Evolutionary conservation across 1,139 yeast genomes (phyloP).

Genomic region (Hansenula anomala): DNA sequence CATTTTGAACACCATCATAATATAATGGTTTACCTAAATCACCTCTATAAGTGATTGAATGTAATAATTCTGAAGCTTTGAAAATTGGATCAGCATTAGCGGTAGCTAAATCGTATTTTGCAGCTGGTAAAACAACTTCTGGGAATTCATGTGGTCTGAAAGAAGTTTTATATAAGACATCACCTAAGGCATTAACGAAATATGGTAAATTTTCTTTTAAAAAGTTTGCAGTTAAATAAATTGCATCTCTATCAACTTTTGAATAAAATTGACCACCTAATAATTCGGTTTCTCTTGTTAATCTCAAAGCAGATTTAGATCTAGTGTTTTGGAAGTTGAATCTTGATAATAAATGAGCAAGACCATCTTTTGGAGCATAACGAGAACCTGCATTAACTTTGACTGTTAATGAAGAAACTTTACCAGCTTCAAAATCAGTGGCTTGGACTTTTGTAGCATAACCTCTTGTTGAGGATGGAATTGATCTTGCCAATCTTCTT

Average conservation of each 20-base stretch:
- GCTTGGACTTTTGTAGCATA: constrained; percentile 39
- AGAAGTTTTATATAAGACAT: constrained; percentile 65
- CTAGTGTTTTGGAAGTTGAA: constrained; percentile 83
- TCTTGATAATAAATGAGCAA: constrained; percentile 80
- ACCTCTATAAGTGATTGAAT: constrained; percentile 75
- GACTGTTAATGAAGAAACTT: constrained; percentile 71
- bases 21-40: constrained; percentile 86
- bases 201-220: constrained; percentile 87
- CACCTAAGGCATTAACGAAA: constrained; percentile 83
- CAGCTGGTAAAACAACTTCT: constrained; percentile 81
- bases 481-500: constrained; percentile 20
- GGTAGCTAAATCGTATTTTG: constrained; percentile 48
- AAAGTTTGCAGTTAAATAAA: constrained; percentile 76
- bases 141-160: constrained; percentile 78
- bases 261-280: constrained; percentile 81
- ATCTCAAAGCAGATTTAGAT: constrained; percentile 83
- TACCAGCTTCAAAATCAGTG: constrained; percentile 37
- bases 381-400: constrained; percentile 88
- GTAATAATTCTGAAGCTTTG: constrained; percentile 74
- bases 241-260: constrained; percentile 74
- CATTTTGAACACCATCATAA: constrained; percentile 58
- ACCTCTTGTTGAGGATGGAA: constrained; percentile 23
- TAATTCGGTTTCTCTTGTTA: constrained; percentile 91
- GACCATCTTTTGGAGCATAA: constrained; percentile 69
- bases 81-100: constrained; percentile 49